Evolutionary conservation across 345 rosid genomes (phyloP).

Genomic region (Cardamine resedifolia): DNA sequence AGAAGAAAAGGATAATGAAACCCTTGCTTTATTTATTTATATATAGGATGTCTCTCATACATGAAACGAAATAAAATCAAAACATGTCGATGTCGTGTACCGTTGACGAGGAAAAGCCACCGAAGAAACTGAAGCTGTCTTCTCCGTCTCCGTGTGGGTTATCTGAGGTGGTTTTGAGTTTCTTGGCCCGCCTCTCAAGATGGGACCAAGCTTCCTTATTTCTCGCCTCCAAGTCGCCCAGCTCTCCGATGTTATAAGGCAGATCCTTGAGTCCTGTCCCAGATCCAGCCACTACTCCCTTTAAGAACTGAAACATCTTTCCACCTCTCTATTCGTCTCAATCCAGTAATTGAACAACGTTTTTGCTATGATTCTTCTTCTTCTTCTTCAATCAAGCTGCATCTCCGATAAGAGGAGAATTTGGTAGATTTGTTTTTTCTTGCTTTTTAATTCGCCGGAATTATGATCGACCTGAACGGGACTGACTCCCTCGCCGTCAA

Average conservation of each 20-base stretch:
- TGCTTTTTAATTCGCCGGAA: conserved; percentile 24
- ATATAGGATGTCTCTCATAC: no score
- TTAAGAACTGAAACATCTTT: conserved; percentile 81
- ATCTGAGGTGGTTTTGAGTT: no score
- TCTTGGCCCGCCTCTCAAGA: no score
- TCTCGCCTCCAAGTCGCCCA: no score
- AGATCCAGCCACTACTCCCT: conserved; percentile 94
- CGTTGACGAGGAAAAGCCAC: no score
- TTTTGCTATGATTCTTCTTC: not conserved
- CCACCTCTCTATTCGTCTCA: conserved; percentile 17
- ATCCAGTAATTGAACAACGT: conserved; percentile 4
- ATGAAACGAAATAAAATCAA: no score
- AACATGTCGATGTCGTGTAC: no score
- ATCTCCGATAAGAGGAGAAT: conserved; percentile 24
- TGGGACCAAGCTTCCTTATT: no score
- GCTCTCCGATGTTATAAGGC: conserved; percentile 72
- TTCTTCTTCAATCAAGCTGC: conserved; percentile 19
- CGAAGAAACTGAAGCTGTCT: no score
- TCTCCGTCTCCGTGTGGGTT: no score
- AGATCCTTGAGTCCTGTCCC: conserved; percentile 94
- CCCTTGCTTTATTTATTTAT: no score
- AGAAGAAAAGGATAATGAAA: no score
- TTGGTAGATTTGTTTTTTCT: conserved; percentile 28
- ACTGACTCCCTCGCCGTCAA: conserved; percentile 20
- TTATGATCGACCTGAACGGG: conserved; percentile 35